A percentile compares a stretch with the other conserved stretches of the same genome.
These are phyloP conservation scores for Vachellia pachyceras DNA, from an alignment of 306 rosid species.

Conservation along the genomic window DNA sequence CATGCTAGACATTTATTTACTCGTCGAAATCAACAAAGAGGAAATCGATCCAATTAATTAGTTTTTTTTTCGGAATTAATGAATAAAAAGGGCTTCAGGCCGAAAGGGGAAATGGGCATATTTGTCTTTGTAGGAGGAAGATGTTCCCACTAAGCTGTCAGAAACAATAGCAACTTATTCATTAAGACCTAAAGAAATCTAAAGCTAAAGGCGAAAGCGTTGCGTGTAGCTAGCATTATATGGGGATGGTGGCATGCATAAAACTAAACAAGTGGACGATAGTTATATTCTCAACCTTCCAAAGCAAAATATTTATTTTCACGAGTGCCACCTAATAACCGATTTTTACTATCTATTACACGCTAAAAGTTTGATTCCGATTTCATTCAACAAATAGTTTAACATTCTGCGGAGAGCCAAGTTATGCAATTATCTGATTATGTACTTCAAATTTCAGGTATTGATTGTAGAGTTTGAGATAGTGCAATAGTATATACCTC, in stretches of 20 bases:
- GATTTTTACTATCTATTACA: conserved; percentile 24
- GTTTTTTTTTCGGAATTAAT: not conserved
- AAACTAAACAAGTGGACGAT: conserved; percentile 57
- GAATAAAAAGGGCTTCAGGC: conserved; percentile 16
- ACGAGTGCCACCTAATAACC: conserved; percentile 40
- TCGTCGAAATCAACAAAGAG: not conserved
- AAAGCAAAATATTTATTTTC: conserved; percentile 44
- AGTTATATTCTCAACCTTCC: conserved; percentile 58
- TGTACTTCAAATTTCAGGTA: not conserved
- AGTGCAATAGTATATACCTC: not conserved
- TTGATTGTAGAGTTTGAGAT: not conserved
- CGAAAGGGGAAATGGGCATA: conserved; percentile 22
- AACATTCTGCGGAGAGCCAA: conserved; percentile 43
- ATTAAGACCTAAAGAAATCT: conserved; percentile 6
- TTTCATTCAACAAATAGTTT: conserved; percentile 39
- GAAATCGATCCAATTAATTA: not conserved
- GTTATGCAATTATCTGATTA: conserved; percentile 33
- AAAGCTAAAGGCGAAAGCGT: conserved; percentile 49
- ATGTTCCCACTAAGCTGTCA: conserved; percentile 45
- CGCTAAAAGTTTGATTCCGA: conserved; percentile 26
- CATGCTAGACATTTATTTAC: not conserved
- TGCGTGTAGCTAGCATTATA: conserved; percentile 27
- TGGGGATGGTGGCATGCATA: conserved; percentile 50
- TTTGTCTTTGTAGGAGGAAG: conserved; percentile 39
- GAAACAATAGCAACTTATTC: conserved; percentile 39